Percentiles rank a stretch among this genome's conserved stretches.
Conservation (phyloP, 345 rosid species). For the Moricandia arvensis region DNA sequence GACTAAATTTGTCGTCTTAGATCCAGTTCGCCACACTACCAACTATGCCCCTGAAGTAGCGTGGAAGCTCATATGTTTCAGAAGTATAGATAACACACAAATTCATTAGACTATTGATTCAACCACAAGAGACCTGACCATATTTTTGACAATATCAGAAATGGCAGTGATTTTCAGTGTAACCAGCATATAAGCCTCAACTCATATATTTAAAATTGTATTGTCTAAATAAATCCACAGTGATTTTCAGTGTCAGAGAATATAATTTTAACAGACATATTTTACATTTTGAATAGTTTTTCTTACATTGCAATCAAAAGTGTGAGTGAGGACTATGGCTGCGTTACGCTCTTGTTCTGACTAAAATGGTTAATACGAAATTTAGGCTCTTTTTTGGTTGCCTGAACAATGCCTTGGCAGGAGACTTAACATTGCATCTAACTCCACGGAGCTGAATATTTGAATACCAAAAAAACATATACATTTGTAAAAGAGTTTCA, state of each 20-base stretch:
- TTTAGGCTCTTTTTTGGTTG: not conserved
- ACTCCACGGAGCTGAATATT: not conserved
- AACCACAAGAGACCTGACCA: not conserved
- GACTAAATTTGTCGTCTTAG: not conserved
- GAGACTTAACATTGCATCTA: not conserved
- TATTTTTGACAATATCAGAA: no score
- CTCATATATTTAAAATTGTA: not conserved
- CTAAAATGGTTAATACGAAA: not conserved
- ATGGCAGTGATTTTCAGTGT: not conserved
- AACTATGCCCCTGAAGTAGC: not conserved
- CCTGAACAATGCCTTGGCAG: not conserved
- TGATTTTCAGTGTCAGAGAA: not conserved
- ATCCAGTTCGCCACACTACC: not conserved
- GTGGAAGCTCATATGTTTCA: not conserved
- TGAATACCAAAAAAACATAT: not conserved
- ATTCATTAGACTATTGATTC: not conserved
- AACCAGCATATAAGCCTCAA: not conserved
- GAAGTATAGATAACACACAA: not conserved
- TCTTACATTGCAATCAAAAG: not conserved
- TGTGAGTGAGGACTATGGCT: not conserved
- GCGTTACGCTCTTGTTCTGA: not conserved
- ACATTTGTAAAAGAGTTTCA: not conserved
- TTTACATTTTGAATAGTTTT: not conserved
- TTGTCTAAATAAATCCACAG: not conserved
- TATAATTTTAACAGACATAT: not conserved